Evolutionary conservation across 2,329 filamentous ascomycete species (phyloP), one percentile per base, ranked within the genome.

Genomic region (Aspergillus japonicus): DNA sequence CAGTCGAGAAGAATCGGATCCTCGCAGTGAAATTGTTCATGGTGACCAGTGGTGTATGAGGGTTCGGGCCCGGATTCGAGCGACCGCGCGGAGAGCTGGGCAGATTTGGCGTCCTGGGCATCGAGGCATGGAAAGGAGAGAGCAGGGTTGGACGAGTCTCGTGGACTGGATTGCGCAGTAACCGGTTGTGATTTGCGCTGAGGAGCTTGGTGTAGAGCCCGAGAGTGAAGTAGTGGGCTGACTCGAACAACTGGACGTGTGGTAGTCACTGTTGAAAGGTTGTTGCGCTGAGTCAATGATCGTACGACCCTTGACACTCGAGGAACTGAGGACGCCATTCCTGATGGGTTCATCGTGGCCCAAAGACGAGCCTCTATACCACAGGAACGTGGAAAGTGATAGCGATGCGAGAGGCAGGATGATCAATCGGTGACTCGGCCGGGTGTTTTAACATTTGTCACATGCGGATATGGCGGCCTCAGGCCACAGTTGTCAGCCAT

Each of bases 81-180:
- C 42, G 89, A 90, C 58, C 81, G 81, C 16, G 85, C 83, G 66
- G 85, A 85, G 50, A 98, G 87, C 10, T 82, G 89, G 5, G 89
- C 89, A 0, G 94, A 91, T 63, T 89, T 88, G 39, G 84, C 85
- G 71, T 96, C 92, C 58, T 93, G 82, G 2, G 89, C 91, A 71
- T 96, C 92, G 50, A 96, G 88, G 72, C 92, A 96, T 3, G 92
- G 92, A 68, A 96, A 96, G 0, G 90, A 87, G 82, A 96, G 89
- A 66, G 92, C 89, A 3, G 92, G 91, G 71, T 96, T 96, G 4
- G 90, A 91, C 1, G 80, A 78, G 67, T 73, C 68, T 33, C 65
- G 66, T 3, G 60, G 47, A 11, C 60, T 39, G 68, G 61, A 59
- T 71, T 65, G 61, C 8, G 64, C 62, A 11, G 64, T 29, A 29